Conservation (phyloP, 164 flowering plant genomes). For the Houttuynia cordata region DNA sequence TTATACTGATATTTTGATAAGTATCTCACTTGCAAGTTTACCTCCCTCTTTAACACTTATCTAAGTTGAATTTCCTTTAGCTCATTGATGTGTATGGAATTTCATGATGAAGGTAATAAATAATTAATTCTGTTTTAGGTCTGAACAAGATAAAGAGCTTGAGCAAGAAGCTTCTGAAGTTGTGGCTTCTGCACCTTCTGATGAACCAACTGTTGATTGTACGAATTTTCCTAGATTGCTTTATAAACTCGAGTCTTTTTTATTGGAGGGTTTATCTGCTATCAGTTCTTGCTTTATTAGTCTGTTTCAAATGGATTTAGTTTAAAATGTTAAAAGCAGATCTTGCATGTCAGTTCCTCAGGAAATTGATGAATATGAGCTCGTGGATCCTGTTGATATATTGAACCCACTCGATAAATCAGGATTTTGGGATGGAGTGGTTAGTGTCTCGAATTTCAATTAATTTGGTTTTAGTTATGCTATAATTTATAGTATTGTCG, state of each 20-base stretch:
- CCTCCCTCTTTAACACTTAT: too few species aligned
- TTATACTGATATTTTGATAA: too few species aligned
- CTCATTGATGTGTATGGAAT: background rate
- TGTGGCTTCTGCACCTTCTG: constrained; percentile 52
- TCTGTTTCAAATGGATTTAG: background rate
- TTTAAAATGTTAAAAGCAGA: constrained; percentile 3
- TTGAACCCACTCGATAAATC: constrained; percentile 88
- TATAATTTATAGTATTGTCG: background rate
- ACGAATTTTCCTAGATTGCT: constrained; percentile 10
- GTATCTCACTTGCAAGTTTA: too few species aligned
- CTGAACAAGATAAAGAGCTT: constrained; percentile 99
- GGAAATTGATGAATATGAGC: constrained; percentile 97
- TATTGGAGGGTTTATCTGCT: background rate
- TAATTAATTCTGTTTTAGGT: constrained; percentile 26
- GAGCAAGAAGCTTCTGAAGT: constrained; percentile 68
- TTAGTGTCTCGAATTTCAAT: constrained; percentile 24
- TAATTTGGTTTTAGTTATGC: too few species aligned
- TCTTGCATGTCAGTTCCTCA: constrained; percentile 51
- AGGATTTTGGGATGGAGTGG: constrained; percentile 99
- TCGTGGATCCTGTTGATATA: constrained; percentile 97
- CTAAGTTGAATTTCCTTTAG: background rate
- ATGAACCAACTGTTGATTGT: constrained; percentile 66
- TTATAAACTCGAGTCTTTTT: background rate
- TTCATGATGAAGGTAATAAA: background rate
- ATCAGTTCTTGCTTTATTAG: background rate